Evolutionary conservation across 495 filamentous ascomycete species (phyloP).

Genomic region (Ramalina intermedia): DNA sequence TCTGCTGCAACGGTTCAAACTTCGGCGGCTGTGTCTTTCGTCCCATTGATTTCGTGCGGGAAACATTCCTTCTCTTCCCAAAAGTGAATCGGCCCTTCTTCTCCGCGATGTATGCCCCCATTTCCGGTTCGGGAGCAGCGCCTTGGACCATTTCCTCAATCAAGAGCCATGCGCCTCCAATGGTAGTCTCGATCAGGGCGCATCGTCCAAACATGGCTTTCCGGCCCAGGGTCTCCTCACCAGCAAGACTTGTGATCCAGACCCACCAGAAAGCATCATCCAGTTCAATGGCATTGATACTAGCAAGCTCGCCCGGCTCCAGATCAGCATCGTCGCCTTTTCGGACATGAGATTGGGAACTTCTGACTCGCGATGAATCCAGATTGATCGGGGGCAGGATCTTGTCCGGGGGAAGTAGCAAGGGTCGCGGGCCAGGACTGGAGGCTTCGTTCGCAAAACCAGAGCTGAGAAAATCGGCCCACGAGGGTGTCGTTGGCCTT

Average conservation of each 20-base stretch:
- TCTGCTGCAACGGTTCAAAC: constrained; percentile 38
- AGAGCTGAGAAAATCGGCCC: constrained; percentile 91
- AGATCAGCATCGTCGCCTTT: constrained; percentile 50
- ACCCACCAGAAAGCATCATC: constrained; percentile 99
- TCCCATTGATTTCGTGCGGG: constrained; percentile 51
- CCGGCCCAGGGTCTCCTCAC: constrained; percentile 66
- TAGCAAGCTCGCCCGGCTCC: constrained; percentile 87
- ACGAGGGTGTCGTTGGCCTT: constrained; percentile 88
- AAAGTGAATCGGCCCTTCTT: constrained; percentile 88
- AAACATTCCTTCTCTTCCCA: constrained; percentile 50
- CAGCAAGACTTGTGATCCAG: constrained; percentile 93
- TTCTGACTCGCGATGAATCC: constrained; percentile 50
- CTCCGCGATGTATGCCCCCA: constrained; percentile 77
- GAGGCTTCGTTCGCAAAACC: constrained; percentile 68
- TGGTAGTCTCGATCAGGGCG: constrained; percentile 76
- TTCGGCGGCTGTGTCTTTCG: constrained; percentile 23
- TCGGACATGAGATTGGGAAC: constrained; percentile 75
- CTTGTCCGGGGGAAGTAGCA: constrained; percentile 83
- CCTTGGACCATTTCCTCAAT: constrained; percentile 95
- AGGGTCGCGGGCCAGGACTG: constrained; percentile 35
- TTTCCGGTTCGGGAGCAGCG: constrained; percentile 70
- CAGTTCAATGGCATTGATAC: constrained; percentile 69
- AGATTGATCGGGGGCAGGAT: constrained; percentile 72
- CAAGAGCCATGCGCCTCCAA: constrained; percentile 80
- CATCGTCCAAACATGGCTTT: constrained; percentile 93